Base-by-base conservation (phyloP, 225 moss, liverwort and hornwort species). In the Bryum argenteum region DNA sequence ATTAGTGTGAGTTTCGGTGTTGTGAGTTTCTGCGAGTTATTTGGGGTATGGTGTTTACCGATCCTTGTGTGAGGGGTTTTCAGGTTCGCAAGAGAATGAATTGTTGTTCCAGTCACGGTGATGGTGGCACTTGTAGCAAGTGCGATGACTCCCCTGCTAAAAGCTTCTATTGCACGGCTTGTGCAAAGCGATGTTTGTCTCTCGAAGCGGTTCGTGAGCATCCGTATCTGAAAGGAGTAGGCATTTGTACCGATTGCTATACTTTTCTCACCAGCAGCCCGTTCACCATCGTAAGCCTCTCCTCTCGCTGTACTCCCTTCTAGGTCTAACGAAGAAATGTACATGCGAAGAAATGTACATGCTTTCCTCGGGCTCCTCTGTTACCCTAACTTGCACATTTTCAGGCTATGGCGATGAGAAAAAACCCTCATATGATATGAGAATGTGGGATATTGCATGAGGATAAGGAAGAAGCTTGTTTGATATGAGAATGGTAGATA, bases 101-200 rank as follows among this genome's bases (percentile, higher is more conserved):
- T 33, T 33, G 33, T 4, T 33, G 33, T 33, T 5, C 16, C 0
- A 48, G 16, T 11, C 15, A 16, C 47, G 6, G 47, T 5, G 4
- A 48, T 14, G 48, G 48, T 6, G 8, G 16, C 17, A 48, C 16
- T 48, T 48, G 48, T 17, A 17, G 7, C 17, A 48, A 48, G 48
- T 48, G 48, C 17, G 14, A 16, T 0, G 47, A 48, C 16, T 17
- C 16, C 14, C 0, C 23, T 54, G 37, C 10, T 3, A 18, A 23
- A n/a, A 23, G 62, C 17, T 63, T 72, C 19, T 11, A 28, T 19
- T 72, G 73, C 13, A 73, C 64, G 14, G 64, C 33, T 7, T 73
- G 73, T 8, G 44, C 33, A 28, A 8, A 14, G 26, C 14, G 33
- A 44, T 19, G 21, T 8, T 37, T 56, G 15, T 6, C 8, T 5